A percentile compares a stretch with the other conserved stretches of the same genome.
phyloP scores from a whole-genome alignment of 1,284 basidiomycete species.

The Taiwanofungus camphoratus region DNA sequence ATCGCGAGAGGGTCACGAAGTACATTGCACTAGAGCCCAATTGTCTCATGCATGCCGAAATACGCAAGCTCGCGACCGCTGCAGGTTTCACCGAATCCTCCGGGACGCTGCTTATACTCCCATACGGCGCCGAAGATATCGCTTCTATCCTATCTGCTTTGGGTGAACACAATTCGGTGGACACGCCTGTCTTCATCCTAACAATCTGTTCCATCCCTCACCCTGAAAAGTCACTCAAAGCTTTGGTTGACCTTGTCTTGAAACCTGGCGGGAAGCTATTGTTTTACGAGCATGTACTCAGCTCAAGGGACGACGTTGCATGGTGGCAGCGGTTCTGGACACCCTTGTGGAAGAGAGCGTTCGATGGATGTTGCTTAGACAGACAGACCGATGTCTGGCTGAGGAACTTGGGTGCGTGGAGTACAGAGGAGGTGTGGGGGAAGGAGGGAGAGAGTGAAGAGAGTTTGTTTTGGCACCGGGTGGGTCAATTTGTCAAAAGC shows the following conservation, averaged over 20 bases:
- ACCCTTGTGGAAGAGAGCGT: constrained; percentile 51
- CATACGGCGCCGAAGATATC: constrained; percentile 54
- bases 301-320: constrained; percentile 40
- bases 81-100: constrained; percentile 50
- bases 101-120: constrained; percentile 37
- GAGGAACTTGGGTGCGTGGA: constrained; percentile 37
- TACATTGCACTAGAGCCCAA: constrained; percentile 73
- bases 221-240: constrained; percentile 38
- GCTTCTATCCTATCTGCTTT: constrained; percentile 39
- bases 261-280: constrained; percentile 54
- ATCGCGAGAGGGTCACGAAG: constrained; percentile 45
- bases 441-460: constrained; percentile 41
- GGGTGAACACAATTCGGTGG: constrained; percentile 33
- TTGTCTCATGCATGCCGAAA: constrained; percentile 48
- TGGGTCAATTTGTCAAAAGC: constrained; percentile 44
- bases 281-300: constrained; percentile 62
- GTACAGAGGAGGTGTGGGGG: constrained; percentile 37
- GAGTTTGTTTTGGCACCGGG: constrained; percentile 50
- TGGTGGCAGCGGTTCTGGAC: constrained; percentile 69
- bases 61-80: constrained; percentile 40
- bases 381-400: constrained; percentile 52
- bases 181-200: constrained; percentile 55
- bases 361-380: constrained; percentile 59
- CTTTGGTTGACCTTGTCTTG: constrained; percentile 42
- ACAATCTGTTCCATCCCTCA: constrained; percentile 55